Conservation (phyloP, 2,329 filamentous ascomycete species). For the Colletotrichum lindemuthianum region DNA sequence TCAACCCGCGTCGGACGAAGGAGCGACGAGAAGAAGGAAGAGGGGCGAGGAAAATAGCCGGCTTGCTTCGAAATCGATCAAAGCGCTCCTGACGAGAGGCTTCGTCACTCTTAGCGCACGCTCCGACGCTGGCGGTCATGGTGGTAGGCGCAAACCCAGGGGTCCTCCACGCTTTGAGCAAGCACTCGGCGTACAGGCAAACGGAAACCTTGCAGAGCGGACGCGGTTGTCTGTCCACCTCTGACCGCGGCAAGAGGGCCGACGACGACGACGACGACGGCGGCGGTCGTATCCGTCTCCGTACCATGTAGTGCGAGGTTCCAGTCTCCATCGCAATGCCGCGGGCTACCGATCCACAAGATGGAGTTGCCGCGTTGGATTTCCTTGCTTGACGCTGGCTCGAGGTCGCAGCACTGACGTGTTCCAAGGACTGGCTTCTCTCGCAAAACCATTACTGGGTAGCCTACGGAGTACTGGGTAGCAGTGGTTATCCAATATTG, state of each 20-base stretch:
- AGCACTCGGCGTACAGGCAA: too few relatives aligned
- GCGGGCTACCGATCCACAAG: slow-evolving; percentile 24
- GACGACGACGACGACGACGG: too few relatives aligned
- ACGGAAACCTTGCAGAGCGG: too few relatives aligned
- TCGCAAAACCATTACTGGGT: too few relatives aligned
- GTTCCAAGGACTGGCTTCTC: too few relatives aligned
- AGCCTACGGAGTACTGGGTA: too few relatives aligned
- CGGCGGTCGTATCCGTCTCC: too few relatives aligned
- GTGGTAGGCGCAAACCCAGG: not conserved
- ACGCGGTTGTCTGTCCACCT: slow-evolving; percentile 7
- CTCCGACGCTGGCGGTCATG: slow-evolving; percentile 7
- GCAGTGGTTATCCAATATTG: not conserved
- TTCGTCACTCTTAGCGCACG: slow-evolving; percentile 6
- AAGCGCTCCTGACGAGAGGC: not conserved
- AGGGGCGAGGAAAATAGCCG: not conserved
- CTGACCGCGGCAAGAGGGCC: slow-evolving; percentile 3
- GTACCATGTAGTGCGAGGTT: slow-evolving; percentile 1
- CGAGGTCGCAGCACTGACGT: too few relatives aligned
- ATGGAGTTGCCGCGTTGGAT: slow-evolving; percentile 7
- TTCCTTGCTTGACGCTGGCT: slow-evolving; percentile 5
- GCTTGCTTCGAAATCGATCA: not conserved
- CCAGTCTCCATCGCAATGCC: slow-evolving; percentile 15
- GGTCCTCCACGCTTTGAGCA: too few relatives aligned
- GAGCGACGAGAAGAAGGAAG: not conserved
- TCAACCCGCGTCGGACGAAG: not conserved